Evolutionary conservation across 306 rosid species (phyloP), one percentile per base, ranked within the genome.

Genomic region (Fragaria iinumae): DNA sequence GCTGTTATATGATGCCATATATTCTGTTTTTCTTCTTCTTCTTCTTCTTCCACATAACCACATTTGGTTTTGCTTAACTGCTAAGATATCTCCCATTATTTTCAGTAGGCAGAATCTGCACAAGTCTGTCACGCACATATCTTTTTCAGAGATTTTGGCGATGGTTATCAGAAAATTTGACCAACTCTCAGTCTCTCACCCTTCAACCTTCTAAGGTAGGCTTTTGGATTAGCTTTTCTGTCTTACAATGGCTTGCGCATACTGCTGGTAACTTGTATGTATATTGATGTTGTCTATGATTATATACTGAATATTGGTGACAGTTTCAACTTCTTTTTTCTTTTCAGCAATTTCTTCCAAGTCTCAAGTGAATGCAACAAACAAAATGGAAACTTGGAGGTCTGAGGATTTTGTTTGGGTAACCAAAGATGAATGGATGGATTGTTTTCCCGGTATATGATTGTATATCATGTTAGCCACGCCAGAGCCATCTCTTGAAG

Each of bases 81-180:
- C 11, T 43, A 20, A 52, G 59, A 1, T 52, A 20, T 20, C 27
- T 12, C 43, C 57, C 25, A 34, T 41, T 68, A 25, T 85, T 80
- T 80, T 60, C 93, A 88, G 97, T 91, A 96, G 76, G 97, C 97
- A n/a, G 97, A 89, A 64, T 84, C 93, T 79, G 93, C 97, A 44
- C 73, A 29, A 83, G 80, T 85, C 92, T 52, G 86, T 89, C 79
- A 7, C 89, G 80, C 71, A 92, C 93, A 57, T 92, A 95, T 86
- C 89, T 16, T 90, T 84, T 96, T 82, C 36, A 97, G 97, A 81
- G 90, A 88, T 88, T 82, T 85, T 88, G 88, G 89, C 62, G 18
- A 79, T 85, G 57, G 81, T 79, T 88, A 74, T 77, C 83, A 76
- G 91, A 90, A 73, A 80, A 80, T 47, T 71, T 7, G 29, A 57